These are phyloP conservation scores for Dipsacomyces acuminosporus DNA, from an alignment of 371 early-diverging fungal genomes.

Conservation along the genomic window DNA sequence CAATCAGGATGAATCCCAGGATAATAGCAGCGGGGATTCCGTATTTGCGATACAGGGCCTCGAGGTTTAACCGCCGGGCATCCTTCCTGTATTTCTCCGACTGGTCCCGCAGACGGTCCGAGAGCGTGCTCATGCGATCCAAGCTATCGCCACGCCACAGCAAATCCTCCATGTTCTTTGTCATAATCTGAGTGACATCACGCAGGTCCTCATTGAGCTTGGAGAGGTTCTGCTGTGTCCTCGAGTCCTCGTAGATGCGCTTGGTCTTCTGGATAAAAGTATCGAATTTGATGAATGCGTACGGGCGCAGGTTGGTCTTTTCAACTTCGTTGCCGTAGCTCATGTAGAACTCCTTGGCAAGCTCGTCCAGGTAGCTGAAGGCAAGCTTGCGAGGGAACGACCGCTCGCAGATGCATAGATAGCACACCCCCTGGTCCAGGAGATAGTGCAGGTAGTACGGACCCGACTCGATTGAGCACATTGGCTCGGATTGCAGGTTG, in stretches of 20 bases:
- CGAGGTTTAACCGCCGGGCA: slow-evolving; percentile 76
- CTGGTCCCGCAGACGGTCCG: slow-evolving; percentile 59
- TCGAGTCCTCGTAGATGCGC: slow-evolving; percentile 89
- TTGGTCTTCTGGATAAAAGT: slow-evolving; percentile 96
- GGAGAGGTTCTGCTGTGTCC: slow-evolving; percentile 86
- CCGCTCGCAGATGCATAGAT: slow-evolving; percentile 88
- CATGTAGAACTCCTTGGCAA: slow-evolving; percentile 89
- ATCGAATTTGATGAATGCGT: slow-evolving; percentile 96
- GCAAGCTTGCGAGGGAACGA: slow-evolving; percentile 95
- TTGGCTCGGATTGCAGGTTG: slow-evolving; percentile 75
- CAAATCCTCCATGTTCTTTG: slow-evolving; percentile 94
- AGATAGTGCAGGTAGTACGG: slow-evolving; percentile 87
- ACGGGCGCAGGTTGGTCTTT: slow-evolving; percentile 83
- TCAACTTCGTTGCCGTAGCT: slow-evolving; percentile 86
- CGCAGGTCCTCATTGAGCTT: slow-evolving; percentile 93
- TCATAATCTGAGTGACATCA: slow-evolving; percentile 97
- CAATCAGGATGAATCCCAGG: slow-evolving; percentile 70
- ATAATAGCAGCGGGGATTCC: slow-evolving; percentile 83
- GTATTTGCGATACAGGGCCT: slow-evolving; percentile 89
- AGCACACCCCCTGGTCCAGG: slow-evolving; percentile 89
- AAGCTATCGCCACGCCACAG: slow-evolving; percentile 88
- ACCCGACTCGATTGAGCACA: slow-evolving; percentile 94
- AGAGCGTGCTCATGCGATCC: slow-evolving; percentile 69
- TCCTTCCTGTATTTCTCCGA: slow-evolving; percentile 72
- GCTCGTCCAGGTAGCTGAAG: slow-evolving; percentile 89